phyloP scores from a whole-genome alignment of 192 early-diverging fungal species.

The Coemansia guatemalensis region DNA sequence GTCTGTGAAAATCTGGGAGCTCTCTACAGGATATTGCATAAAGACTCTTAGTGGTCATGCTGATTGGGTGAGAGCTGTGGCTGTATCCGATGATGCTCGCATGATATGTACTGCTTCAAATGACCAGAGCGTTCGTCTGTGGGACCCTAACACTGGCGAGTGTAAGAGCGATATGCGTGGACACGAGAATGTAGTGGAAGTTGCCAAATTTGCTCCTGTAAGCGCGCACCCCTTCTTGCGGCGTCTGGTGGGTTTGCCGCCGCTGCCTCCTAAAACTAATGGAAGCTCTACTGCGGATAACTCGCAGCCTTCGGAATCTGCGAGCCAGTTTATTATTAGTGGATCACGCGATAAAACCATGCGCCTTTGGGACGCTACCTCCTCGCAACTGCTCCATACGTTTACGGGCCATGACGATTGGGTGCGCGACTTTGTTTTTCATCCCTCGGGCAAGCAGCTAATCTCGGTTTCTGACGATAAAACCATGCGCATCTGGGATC shows the following conservation, averaged over 20 bases:
- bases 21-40: conserved; percentile 72
- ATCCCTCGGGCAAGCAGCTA: conserved; percentile 80
- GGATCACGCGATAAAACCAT: conserved; percentile 92
- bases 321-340: conserved; percentile 74
- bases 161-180: conserved; percentile 78
- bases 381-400: conserved; percentile 69
- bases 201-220: conserved; percentile 79
- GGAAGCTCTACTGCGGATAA: neutral
- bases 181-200: conserved; percentile 96
- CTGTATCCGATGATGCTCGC: conserved; percentile 68
- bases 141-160: conserved; percentile 74
- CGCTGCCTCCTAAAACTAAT: neutral
- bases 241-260: conserved; percentile 64
- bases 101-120: conserved; percentile 76
- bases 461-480: conserved; percentile 90
- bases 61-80: conserved; percentile 85
- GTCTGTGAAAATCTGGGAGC: conserved; percentile 90
- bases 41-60: conserved; percentile 77
- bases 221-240: conserved; percentile 64
- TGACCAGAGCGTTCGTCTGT: conserved; percentile 87
- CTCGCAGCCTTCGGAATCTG: conserved; percentile 48
- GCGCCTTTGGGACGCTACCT: conserved; percentile 77
- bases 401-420: conserved; percentile 92
- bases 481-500: conserved; percentile 86
- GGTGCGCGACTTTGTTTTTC: conserved; percentile 83